Conservation (phyloP, 352 stramenopile genomes). For the Globisporangium sylvaticum region DNA sequence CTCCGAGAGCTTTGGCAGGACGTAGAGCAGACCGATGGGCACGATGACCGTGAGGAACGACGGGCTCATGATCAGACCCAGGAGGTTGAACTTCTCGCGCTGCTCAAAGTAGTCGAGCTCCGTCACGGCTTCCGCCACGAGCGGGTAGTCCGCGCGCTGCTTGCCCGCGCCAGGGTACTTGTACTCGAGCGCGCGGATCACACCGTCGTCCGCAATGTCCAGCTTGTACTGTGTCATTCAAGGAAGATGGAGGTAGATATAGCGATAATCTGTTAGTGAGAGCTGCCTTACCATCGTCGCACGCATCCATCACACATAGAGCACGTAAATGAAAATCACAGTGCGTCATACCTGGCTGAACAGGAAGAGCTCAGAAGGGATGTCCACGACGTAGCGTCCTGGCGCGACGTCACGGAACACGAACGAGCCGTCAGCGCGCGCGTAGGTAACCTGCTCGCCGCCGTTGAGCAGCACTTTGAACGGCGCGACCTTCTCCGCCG, state of each 20-base stretch:
- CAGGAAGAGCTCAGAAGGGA: conserved; percentile 57
- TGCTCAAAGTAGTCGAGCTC: conserved; percentile 81
- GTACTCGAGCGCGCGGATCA: conserved; percentile 49
- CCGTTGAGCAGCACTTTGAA: conserved; percentile 71
- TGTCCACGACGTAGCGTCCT: conserved; percentile 73
- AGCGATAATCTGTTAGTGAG: not conserved
- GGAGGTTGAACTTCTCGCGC: conserved; percentile 78
- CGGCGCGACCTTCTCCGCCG: conserved; percentile 49
- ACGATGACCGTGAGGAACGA: conserved; percentile 80
- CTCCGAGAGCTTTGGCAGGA: conserved; percentile 78
- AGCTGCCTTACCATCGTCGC: not conserved
- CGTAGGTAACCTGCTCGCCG: conserved; percentile 65
- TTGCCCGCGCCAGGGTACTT: conserved; percentile 77
- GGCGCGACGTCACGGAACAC: conserved; percentile 66
- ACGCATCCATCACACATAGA: not conserved
- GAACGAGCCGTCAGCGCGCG: conserved; percentile 62
- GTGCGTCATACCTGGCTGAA: conserved; percentile 50
- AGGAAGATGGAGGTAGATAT: not conserved
- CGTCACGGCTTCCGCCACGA: conserved; percentile 58
- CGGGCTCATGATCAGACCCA: conserved; percentile 73
- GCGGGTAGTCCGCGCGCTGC: conserved; percentile 51
- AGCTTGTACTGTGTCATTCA: conserved; percentile 4
- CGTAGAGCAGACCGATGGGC: conserved; percentile 71
- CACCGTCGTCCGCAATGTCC: conserved; percentile 11
- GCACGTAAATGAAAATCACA: not conserved